Conservation (phyloP, 2,329 filamentous ascomycete genomes). For the Dactylellina sp. region DNA sequence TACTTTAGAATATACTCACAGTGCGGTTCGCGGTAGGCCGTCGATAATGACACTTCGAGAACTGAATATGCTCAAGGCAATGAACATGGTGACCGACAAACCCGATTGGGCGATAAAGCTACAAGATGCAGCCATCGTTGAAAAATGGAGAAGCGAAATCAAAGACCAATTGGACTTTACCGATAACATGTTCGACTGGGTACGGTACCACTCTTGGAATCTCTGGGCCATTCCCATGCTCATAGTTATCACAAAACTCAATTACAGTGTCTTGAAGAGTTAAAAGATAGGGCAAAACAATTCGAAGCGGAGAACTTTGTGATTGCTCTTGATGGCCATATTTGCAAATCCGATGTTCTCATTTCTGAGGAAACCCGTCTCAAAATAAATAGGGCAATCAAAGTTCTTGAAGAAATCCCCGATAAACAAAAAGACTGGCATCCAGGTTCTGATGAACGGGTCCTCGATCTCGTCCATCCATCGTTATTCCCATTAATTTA, state of each 20-base stretch:
- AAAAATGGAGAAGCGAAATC: conserved; percentile 62
- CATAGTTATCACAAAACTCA: background rate
- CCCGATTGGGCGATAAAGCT: conserved; percentile 63
- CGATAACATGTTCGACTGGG: conserved; percentile 63
- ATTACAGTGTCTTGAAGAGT: conserved; percentile 65
- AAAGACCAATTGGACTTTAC: conserved; percentile 62
- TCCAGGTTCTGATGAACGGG: conserved; percentile 69
- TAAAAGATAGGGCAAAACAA: conserved; percentile 68
- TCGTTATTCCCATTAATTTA: conserved; percentile 73
- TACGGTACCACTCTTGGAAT: conserved; percentile 50
- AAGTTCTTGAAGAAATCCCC: conserved; percentile 68
- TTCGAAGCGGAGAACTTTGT: conserved; percentile 65
- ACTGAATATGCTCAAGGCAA: conserved; percentile 63
- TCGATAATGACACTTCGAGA: conserved; percentile 59
- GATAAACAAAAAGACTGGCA: conserved; percentile 71
- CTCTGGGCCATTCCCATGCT: no score
- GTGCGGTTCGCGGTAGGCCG: background rate
- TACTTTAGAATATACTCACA: background rate
- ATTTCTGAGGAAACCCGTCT: conserved; percentile 66
- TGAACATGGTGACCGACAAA: conserved; percentile 64
- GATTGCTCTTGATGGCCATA: conserved; percentile 66
- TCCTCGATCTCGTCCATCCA: conserved; percentile 74
- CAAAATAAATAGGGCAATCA: conserved; percentile 62
- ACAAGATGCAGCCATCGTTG: conserved; percentile 62
- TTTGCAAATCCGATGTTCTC: conserved; percentile 69